Conservation (phyloP, 2,329 filamentous ascomycete species). For the Alternaria brassicae region DNA sequence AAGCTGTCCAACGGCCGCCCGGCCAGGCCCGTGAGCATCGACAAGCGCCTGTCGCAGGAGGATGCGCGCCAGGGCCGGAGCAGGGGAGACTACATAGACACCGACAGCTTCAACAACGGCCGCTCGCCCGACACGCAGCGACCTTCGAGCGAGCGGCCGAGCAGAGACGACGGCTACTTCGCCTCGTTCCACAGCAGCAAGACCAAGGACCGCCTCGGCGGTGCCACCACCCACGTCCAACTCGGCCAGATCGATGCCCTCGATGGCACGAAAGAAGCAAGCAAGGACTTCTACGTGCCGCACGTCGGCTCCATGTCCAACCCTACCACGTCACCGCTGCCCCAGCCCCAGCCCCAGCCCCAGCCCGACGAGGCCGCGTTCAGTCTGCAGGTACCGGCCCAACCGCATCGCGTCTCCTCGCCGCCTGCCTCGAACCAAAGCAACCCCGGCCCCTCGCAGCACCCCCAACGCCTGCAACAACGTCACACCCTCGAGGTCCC, state of each 20-base stretch:
- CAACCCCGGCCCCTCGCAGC: slow-evolving; percentile 58
- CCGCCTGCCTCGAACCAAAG: slow-evolving; percentile 65
- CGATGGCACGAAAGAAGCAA: slow-evolving; percentile 40
- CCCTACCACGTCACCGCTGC: slow-evolving; percentile 16
- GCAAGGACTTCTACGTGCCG: slow-evolving; percentile 35
- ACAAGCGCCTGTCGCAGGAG: slow-evolving; percentile 49
- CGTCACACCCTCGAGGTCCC: slow-evolving; percentile 90
- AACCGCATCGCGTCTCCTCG: slow-evolving; percentile 65
- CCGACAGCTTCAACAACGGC: slow-evolving; percentile 29
- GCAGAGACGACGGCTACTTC: slow-evolving; percentile 57
- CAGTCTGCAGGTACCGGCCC: slow-evolving; percentile 49
- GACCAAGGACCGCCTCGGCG: slow-evolving; percentile 36
- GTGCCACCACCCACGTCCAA: slow-evolving; percentile 49
- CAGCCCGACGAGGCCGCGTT: slow-evolving; percentile 31
- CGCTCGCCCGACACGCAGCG: slow-evolving; percentile 31
- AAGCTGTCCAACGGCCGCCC: slow-evolving; percentile 45
- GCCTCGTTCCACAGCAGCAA: slow-evolving; percentile 48
- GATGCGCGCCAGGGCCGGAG: slow-evolving; percentile 28
- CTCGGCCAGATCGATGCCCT: slow-evolving; percentile 38
- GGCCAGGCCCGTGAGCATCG: slow-evolving; percentile 41
- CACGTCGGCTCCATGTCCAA: slow-evolving; percentile 28
- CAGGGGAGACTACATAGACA: slow-evolving; percentile 27
- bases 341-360: slow-evolving; percentile 19
- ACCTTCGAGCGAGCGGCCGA: slow-evolving; percentile 35
- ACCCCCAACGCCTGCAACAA: slow-evolving; percentile 71